Percentiles rank a stretch among this genome's conserved stretches.
phyloP scores from a whole-genome alignment of 2,329 filamentous ascomycete genomes.

The Didymella keratinophila region DNA sequence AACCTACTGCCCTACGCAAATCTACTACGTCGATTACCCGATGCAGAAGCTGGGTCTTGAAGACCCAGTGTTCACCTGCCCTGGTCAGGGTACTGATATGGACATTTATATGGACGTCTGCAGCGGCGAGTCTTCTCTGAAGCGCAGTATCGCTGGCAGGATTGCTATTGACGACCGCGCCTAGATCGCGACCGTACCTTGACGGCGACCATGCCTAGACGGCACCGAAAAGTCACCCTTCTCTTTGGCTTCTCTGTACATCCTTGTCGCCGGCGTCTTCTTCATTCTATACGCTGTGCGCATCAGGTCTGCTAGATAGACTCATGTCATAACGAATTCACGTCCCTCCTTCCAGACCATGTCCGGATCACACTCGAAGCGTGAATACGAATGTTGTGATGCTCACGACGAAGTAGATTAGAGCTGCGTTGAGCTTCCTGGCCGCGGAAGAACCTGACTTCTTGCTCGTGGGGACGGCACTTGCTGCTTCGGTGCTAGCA shows the following conservation, averaged over 20 bases:
- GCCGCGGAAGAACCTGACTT: constrained; percentile 1
- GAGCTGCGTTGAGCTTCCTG: neutral
- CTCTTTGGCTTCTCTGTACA: neutral
- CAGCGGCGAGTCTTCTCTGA: constrained; percentile 27
- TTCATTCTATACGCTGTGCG: neutral
- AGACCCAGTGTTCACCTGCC: constrained; percentile 38
- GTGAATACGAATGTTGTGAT: neutral
- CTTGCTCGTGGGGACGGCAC: neutral
- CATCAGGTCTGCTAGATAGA: neutral
- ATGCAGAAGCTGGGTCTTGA: constrained; percentile 30
- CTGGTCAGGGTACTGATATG: constrained; percentile 24
- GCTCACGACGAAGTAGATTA: neutral
- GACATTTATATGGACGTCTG: constrained; percentile 37
- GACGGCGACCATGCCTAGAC: constrained; percentile 1
- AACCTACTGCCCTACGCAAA: constrained; percentile 35
- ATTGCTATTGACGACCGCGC: constrained; percentile 8
- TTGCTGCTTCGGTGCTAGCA: neutral
- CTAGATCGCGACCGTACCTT: neutral
- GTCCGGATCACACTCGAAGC: neutral
- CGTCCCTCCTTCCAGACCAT: neutral
- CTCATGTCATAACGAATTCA: neutral
- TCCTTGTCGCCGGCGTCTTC: neutral
- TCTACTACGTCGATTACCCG: constrained; percentile 37
- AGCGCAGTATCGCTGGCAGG: constrained; percentile 37
- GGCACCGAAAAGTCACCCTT: neutral